Percentiles rank a stretch among this genome's conserved stretches.
Conservation (phyloP, 1,139 yeast genomes). For the Lodderomyces orthopsilosis region DNA sequence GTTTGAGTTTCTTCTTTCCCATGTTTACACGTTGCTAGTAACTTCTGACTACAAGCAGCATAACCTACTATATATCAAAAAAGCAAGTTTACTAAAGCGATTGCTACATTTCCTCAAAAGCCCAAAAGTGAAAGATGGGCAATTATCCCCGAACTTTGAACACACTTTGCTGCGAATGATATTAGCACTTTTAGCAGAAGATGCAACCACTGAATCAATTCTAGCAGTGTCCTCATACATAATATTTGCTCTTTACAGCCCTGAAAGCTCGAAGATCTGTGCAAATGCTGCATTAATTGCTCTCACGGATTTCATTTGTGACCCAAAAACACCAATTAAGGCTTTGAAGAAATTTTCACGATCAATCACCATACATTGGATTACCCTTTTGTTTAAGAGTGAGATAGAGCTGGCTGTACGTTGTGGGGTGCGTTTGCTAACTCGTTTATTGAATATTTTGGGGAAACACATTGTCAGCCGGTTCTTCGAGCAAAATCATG, state of each 20-base stretch:
- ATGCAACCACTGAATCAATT: constrained; percentile 40
- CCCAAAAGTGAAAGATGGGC: constrained; percentile 16
- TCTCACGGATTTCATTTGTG: constrained; percentile 32
- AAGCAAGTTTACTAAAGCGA: constrained; percentile 52
- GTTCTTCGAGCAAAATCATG: constrained; percentile 53
- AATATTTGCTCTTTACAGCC: constrained; percentile 34
- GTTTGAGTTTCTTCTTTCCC: constrained; percentile 51
- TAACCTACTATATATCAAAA: constrained; percentile 50
- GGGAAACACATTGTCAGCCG: constrained; percentile 47
- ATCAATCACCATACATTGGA: constrained; percentile 64
- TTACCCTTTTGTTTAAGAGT: constrained; percentile 52
- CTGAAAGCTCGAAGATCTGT: constrained; percentile 26
- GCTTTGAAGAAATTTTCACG: constrained; percentile 49
- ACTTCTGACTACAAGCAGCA: constrained; percentile 48
- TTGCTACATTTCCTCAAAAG: constrained; percentile 51
- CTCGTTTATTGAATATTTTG: constrained; percentile 45
- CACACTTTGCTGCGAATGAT: constrained; percentile 23
- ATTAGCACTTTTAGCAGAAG: constrained; percentile 24
- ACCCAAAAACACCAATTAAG: constrained; percentile 31
- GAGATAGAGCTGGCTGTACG: constrained; percentile 38
- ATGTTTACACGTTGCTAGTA: constrained; percentile 51
- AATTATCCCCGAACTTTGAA: constrained; percentile 14
- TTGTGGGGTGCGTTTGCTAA: constrained; percentile 48
- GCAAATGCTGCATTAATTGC: constrained; percentile 30
- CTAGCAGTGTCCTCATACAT: constrained; percentile 33